Evolutionary conservation across 768 basidiomycete genomes (phyloP).

Genomic region (Agaricus blazei): DNA sequence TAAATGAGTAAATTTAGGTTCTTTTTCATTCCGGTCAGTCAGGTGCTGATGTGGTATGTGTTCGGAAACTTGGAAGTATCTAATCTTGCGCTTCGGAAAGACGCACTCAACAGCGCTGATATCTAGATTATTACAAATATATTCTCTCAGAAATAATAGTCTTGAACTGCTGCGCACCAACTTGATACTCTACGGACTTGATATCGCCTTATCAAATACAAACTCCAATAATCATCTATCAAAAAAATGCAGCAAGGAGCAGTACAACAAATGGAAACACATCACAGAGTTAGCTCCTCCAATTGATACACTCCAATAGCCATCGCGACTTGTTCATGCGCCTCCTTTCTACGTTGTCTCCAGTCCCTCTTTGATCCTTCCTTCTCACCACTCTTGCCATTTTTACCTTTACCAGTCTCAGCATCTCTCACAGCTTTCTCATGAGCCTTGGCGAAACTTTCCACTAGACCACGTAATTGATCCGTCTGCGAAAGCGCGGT

Average conservation of each 20-base stretch:
- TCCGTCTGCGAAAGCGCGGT: slow-evolving; percentile 43
- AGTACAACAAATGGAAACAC: not conserved
- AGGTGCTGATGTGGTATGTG: too few relatives aligned
- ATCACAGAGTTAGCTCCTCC: slow-evolving; percentile 60
- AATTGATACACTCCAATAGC: slow-evolving; percentile 65
- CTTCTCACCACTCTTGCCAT: slow-evolving; percentile 26
- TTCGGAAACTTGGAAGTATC: too few relatives aligned
- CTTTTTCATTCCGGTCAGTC: too few relatives aligned
- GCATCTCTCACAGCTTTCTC: slow-evolving; percentile 41
- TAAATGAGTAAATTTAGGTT: not conserved
- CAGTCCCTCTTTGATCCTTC: slow-evolving; percentile 37
- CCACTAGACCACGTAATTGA: slow-evolving; percentile 54
- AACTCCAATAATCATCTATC: too few relatives aligned
- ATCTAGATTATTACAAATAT: too few relatives aligned
- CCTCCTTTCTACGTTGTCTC: slow-evolving; percentile 48
- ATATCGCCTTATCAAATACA: too few relatives aligned
- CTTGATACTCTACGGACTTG: too few relatives aligned
- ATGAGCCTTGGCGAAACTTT: slow-evolving; percentile 57
- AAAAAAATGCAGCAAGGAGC: not conserved
- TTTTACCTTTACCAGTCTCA: slow-evolving; percentile 21
- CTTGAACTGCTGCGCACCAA: too few relatives aligned
- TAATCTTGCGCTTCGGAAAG: too few relatives aligned
- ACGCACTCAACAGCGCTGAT: too few relatives aligned
- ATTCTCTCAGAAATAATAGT: too few relatives aligned
- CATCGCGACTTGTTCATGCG: slow-evolving; percentile 46